These are phyloP conservation scores for Asparagopsis taxiformis DNA, from an alignment of 31 red algal genomes.

Conservation along the genomic window DNA sequence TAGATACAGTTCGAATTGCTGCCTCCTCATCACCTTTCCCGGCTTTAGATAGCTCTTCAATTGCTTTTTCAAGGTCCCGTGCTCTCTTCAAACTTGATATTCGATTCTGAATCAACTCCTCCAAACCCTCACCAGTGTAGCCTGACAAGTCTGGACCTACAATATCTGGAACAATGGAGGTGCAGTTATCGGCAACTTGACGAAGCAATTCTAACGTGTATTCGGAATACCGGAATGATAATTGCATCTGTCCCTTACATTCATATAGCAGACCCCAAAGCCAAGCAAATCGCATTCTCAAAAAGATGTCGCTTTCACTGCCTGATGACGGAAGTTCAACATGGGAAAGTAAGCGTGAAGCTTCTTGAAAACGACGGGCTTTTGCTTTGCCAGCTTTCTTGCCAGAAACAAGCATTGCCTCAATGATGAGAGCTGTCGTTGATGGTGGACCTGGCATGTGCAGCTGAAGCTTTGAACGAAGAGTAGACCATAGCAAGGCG, in stretches of 20 bases:
- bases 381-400: slow-evolving; percentile 50
- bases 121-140: slow-evolving; percentile 12
- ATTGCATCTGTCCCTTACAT: slow-evolving; percentile 51
- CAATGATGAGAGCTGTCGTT: slow-evolving; percentile 26
- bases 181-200: background rate
- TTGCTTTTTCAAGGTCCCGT: slow-evolving; percentile 57
- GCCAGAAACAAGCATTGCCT: slow-evolving; percentile 38
- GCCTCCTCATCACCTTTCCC: slow-evolving; percentile 40
- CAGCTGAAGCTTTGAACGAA: slow-evolving; percentile 23
- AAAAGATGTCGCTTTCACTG: slow-evolving; percentile 11
- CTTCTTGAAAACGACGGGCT: slow-evolving; percentile 36
- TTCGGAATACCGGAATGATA: slow-evolving; percentile 15
- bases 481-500: slow-evolving; percentile 36
- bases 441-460: slow-evolving; percentile 27
- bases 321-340: slow-evolving; percentile 7
- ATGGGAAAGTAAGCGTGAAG: slow-evolving; percentile 28
- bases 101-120: slow-evolving; percentile 14
- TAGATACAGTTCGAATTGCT: slow-evolving; percentile 46
- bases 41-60: slow-evolving; percentile 44
- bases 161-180: slow-evolving; percentile 14
- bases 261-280: slow-evolving; percentile 31
- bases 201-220: slow-evolving; percentile 19
- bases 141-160: slow-evolving; percentile 52
- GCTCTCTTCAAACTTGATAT: slow-evolving; percentile 20
- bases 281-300: slow-evolving; percentile 27